Evolutionary conservation across 345 rosid genomes (phyloP), one percentile per base, ranked within the genome.

Genomic region (Salix suchowensis): DNA sequence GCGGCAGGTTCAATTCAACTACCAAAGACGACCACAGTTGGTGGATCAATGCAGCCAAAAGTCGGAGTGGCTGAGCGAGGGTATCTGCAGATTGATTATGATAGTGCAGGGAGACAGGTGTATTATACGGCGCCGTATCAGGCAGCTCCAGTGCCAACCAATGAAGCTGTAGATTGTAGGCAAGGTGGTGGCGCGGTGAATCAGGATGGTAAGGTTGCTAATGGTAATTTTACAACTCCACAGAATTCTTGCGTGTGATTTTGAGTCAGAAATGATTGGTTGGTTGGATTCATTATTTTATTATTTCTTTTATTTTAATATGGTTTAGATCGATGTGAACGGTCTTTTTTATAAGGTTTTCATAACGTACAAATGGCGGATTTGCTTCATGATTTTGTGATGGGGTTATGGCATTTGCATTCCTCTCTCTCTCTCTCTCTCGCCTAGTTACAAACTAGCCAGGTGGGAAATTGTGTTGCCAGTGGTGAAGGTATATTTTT

Each of bases 81-180:
- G 8, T 84, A 76, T 73, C 67, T 85, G 28, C 91, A 83, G 70
- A 75, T 87, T 70, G 88, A 73, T 12, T 87, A 83, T 40, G 91
- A 88, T 37, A 77, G 84, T 44, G 78, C 89, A 1, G 91, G 94
- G 55, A 83, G 91, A 80, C 90, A 81, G 73, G 85, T 87, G 37
- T 90, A 87, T 75, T 86, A 81, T 79, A 80, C 85, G 9, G 40
- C 84, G 4, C 86, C 65, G 1, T 90, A 83, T 67, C 85, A 82
- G 77, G 75, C 71, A 2, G 67, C 28, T 9, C 40, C 82, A 11
- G 24, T 60, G 8, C 15, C 74, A 7, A 4, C 36, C 19, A 15
- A 24, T 19, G 64, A 58, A 69, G 75, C 78, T 0, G 44, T 16
- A 11, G 85, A 78, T 1, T 79, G 76, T 34, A 72, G 82, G 78